A percentile compares a stretch with the other conserved stretches of the same genome.
These are phyloP conservation scores for Cyclotella baltica DNA, from an alignment of 108 stramenopile genomes.

Conservation along the genomic window DNA sequence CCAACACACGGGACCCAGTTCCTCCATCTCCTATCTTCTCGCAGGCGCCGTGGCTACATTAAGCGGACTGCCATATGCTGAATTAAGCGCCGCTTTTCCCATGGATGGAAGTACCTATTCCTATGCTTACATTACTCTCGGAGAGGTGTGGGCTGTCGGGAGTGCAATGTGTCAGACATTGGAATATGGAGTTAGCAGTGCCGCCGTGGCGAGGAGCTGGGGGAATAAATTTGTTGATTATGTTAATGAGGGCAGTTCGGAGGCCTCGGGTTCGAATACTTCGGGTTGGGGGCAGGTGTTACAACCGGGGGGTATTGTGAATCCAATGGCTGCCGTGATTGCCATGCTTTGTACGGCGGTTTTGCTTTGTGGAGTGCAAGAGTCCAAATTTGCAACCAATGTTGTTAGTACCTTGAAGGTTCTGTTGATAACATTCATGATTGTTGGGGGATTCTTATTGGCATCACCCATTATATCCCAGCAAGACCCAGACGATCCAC, in stretches of 20 bases:
- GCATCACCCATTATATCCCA: conserved; percentile 27
- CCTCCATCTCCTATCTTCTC: conserved; percentile 71
- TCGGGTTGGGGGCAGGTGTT: conserved; percentile 13
- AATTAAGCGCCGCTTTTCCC: conserved; percentile 77
- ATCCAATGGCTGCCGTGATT: conserved; percentile 69
- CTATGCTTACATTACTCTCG: conserved; percentile 74
- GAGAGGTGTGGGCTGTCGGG: conserved; percentile 83
- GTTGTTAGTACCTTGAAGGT: conserved; percentile 80
- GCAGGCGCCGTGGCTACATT: conserved; percentile 75
- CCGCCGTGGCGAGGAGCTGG: conserved; percentile 91
- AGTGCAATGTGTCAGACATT: conserved; percentile 85
- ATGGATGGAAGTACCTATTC: conserved; percentile 83
- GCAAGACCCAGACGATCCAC: conserved; percentile 9
- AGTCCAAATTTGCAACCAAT: conserved; percentile 79
- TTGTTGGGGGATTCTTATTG: conserved; percentile 71
- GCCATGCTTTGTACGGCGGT: conserved; percentile 56
- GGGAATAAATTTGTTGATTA: conserved; percentile 86
- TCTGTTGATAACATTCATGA: conserved; percentile 75
- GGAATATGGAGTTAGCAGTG: conserved; percentile 78
- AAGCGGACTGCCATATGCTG: conserved; percentile 83
- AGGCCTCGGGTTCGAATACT: neutral
- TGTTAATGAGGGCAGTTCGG: conserved; percentile 32
- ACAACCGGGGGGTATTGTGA: conserved; percentile 52
- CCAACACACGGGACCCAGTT: conserved; percentile 81
- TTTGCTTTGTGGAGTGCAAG: conserved; percentile 75